phyloP scores from a whole-genome alignment of 495 filamentous ascomycete genomes.

The Xylaria scruposa region DNA sequence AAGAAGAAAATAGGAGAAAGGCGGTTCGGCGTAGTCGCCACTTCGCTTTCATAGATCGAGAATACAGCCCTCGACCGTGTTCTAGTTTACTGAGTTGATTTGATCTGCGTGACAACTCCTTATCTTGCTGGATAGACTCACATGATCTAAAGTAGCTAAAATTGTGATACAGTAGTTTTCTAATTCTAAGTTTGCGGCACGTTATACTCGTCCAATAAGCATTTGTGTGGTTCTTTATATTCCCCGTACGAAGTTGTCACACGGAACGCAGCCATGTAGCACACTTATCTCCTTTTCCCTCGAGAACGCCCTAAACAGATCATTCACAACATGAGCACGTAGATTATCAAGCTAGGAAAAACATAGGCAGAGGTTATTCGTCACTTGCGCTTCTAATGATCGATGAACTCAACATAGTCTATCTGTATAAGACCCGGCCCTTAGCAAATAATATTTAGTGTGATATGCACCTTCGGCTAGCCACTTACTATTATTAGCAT shows the following conservation, averaged over 20 bases:
- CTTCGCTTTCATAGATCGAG: not conserved
- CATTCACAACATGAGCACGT: not conserved
- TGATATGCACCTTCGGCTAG: not conserved
- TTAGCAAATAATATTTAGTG: not conserved
- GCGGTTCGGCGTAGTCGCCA: not conserved
- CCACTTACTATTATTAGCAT: not conserved
- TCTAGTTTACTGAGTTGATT: not conserved
- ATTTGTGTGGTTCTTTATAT: not conserved
- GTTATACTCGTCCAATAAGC: not conserved
- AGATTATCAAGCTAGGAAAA: not conserved
- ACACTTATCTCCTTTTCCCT: not conserved
- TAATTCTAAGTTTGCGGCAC: not conserved
- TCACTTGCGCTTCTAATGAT: not conserved
- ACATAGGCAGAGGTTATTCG: not conserved
- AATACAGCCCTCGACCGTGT: not conserved
- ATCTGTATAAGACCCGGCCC: not conserved
- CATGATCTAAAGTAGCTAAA: not conserved
- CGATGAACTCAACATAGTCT: not conserved
- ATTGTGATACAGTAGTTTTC: not conserved
- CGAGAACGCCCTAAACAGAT: not conserved
- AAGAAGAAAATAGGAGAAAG: not conserved
- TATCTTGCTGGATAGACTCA: not conserved
- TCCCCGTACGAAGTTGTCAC: not conserved
- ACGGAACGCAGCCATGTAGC: not conserved
- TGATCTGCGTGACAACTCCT: not conserved